Percentiles rank a stretch among this genome's conserved stretches.
phyloP scores from a whole-genome alignment of 768 basidiomycete genomes.

The Neoboletus brunneissimus region DNA sequence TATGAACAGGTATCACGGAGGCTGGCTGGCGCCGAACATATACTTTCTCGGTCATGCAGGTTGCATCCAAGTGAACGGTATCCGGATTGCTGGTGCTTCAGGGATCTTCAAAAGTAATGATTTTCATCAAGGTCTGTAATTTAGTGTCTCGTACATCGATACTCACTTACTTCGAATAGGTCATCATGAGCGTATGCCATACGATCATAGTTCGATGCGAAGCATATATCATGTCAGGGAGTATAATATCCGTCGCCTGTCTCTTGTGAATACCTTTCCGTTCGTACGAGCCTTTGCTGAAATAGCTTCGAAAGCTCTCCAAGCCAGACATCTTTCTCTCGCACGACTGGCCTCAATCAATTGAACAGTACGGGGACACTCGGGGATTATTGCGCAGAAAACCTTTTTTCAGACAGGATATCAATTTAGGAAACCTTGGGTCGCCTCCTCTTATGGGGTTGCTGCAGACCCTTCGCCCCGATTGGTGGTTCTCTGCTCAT shows the following conservation, averaged over 20 bases:
- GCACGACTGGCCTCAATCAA: slow-evolving; percentile 92
- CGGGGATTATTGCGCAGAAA: slow-evolving; percentile 66
- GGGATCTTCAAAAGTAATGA: slow-evolving; percentile 86
- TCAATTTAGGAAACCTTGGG: slow-evolving; percentile 66
- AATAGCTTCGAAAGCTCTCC: slow-evolving; percentile 43
- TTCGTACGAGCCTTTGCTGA: background rate
- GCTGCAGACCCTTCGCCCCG: slow-evolving; percentile 65
- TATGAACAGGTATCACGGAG: slow-evolving; percentile 79
- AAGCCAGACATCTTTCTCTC: slow-evolving; percentile 80
- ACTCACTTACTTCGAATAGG: slow-evolving; percentile 42
- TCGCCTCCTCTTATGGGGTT: slow-evolving; percentile 85
- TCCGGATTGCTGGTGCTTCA: slow-evolving; percentile 86
- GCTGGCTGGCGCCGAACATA: slow-evolving; percentile 95
- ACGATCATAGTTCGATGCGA: slow-evolving; percentile 64
- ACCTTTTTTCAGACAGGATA: slow-evolving; percentile 72
- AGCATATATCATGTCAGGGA: slow-evolving; percentile 91
- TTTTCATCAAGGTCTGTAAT: slow-evolving; percentile 58
- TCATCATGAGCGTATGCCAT: slow-evolving; percentile 80
- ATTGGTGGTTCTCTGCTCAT: slow-evolving; percentile 94
- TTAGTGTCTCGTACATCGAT: background rate
- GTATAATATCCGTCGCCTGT: slow-evolving; percentile 75
- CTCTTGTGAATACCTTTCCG: slow-evolving; percentile 48
- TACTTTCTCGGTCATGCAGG: slow-evolving; percentile 95
- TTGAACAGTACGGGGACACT: slow-evolving; percentile 79
- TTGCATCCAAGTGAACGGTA: slow-evolving; percentile 80